Percentiles rank a stretch among this genome's conserved stretches.
These are phyloP conservation scores for Coemansia reversa DNA, from an alignment of 192 early-diverging fungal species.

Conservation along the genomic window DNA sequence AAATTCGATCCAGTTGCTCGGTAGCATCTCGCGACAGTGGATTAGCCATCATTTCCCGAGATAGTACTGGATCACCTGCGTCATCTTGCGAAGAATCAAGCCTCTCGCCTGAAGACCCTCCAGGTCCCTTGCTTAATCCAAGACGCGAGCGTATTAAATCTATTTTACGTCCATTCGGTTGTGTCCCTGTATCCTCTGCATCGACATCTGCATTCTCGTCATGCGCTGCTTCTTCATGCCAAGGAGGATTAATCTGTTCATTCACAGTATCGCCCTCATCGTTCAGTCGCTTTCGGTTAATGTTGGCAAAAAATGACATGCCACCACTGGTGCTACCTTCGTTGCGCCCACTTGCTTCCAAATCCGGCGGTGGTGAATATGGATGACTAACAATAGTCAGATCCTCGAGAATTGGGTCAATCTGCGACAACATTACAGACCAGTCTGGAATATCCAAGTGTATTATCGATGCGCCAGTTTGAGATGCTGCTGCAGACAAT, in stretches of 20 bases:
- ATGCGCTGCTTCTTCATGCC: background rate
- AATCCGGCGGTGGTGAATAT: conserved; percentile 48
- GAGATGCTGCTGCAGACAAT: conserved; percentile 11
- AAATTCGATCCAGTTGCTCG: conserved; percentile 30
- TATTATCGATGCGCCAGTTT: conserved; percentile 23
- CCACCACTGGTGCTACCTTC: conserved; percentile 11
- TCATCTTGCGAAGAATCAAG: conserved; percentile 22
- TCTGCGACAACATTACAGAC: conserved; percentile 41
- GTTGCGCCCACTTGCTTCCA: conserved; percentile 12
- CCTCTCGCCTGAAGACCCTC: conserved; percentile 14
- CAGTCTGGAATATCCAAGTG: conserved; percentile 49
- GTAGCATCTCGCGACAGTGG: conserved; percentile 38
- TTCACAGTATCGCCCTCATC: conserved; percentile 21
- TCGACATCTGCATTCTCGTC: conserved; percentile 22
- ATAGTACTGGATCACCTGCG: conserved; percentile 32
- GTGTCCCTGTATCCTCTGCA: conserved; percentile 9
- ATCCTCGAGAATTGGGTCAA: conserved; percentile 48
- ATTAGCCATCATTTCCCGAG: conserved; percentile 53
- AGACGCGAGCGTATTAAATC: conserved; percentile 20
- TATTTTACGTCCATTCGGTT: conserved; percentile 9
- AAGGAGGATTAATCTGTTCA: conserved; percentile 11
- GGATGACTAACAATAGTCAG: conserved; percentile 52
- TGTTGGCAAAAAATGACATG: conserved; percentile 50
- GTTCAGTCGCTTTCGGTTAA: conserved; percentile 22
- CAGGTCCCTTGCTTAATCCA: conserved; percentile 13